These are phyloP conservation scores for Eragrostis nindensis DNA, from an alignment of 176 grass and related monocot species.

Conservation along the genomic window DNA sequence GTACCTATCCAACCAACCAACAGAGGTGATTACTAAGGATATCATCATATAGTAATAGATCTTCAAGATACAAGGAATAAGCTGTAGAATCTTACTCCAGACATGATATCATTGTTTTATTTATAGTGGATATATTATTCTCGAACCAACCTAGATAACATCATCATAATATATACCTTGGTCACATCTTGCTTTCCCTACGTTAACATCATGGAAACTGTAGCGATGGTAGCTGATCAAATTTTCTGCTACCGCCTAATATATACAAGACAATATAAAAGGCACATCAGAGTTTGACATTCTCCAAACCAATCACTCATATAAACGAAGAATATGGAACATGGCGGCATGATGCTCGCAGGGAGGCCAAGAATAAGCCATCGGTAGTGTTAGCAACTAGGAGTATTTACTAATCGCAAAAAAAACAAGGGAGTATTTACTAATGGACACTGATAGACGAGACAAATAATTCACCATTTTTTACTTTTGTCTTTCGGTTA, in stretches of 20 bases:
- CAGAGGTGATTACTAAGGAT: constrained; percentile 15
- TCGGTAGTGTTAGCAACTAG: neutral
- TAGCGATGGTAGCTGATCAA: neutral
- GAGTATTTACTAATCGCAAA: too few species aligned
- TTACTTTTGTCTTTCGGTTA: neutral
- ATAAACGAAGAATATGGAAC: constrained; percentile 37
- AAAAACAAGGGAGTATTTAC: too few species aligned
- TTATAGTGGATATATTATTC: constrained; percentile 26
- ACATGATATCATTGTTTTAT: constrained; percentile 29
- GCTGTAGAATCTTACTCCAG: constrained; percentile 22
- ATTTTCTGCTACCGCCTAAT: neutral
- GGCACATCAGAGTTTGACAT: constrained; percentile 41
- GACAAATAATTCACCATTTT: neutral
- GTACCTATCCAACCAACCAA: constrained; percentile 45
- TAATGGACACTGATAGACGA: constrained; percentile 5
- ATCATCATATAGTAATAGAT: constrained; percentile 8
- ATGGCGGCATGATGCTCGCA: constrained; percentile 22
- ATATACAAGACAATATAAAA: neutral
- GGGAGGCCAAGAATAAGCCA: constrained; percentile 24
- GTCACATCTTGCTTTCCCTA: constrained; percentile 33
- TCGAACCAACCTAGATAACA: constrained; percentile 5
- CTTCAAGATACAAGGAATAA: constrained; percentile 48
- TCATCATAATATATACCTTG: constrained; percentile 13
- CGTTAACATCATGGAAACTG: constrained; percentile 28
- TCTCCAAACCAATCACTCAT: constrained; percentile 29